A percentile compares a stretch with the other conserved stretches of the same genome.
phyloP scores from a whole-genome alignment of 345 rosid genomes.

The Sapria himalayana region DNA sequence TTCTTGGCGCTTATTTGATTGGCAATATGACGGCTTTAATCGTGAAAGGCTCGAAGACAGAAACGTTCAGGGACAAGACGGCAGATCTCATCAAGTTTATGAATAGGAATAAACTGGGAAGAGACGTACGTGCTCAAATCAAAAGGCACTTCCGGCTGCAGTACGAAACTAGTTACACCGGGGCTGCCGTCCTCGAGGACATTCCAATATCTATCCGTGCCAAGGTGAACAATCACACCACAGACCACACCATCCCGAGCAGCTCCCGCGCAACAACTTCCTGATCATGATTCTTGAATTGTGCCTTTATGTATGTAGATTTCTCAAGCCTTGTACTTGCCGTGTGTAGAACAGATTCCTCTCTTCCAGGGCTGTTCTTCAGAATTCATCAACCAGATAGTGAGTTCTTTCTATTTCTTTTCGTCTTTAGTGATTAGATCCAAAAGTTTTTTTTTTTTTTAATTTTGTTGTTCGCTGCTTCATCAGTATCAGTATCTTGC shows the following conservation, averaged over 20 bases:
- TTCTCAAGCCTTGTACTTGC: conserved; percentile 40
- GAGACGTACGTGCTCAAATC: conserved; percentile 47
- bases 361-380: conserved; percentile 62
- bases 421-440: not conserved
- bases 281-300: too few relatives aligned
- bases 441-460: not conserved
- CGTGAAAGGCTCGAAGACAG: conserved; percentile 96
- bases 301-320: conserved; percentile 25
- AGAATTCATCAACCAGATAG: conserved; percentile 76
- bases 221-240: conserved; percentile 26
- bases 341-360: conserved; percentile 31
- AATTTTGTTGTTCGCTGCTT: too few relatives aligned
- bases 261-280: too few relatives aligned
- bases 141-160: conserved; percentile 64
- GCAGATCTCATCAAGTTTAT: conserved; percentile 60
- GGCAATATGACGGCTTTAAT: conserved; percentile 97
- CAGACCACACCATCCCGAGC: too few relatives aligned
- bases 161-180: conserved; percentile 68
- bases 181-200: conserved; percentile 61
- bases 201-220: conserved; percentile 80
- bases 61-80: conserved; percentile 87
- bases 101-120: conserved; percentile 66
- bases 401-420: conserved; percentile 17
- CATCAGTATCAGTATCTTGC: too few relatives aligned
- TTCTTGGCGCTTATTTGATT: conserved; percentile 84